Evolutionary conservation across 768 basidiomycete genomes (phyloP).

Genomic region (Cyathus striatus): DNA sequence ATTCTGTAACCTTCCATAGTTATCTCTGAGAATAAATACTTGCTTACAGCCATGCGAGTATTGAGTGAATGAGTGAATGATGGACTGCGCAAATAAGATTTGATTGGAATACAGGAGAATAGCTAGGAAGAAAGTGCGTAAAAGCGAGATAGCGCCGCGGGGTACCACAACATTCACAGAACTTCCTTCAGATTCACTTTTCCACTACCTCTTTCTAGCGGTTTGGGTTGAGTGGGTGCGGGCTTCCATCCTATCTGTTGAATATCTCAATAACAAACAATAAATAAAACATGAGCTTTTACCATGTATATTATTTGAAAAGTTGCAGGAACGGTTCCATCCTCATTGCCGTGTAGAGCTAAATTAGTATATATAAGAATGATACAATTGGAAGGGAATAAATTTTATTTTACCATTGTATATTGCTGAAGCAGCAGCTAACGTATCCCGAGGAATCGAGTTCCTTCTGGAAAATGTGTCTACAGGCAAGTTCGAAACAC

Average conservation of each 20-base stretch:
- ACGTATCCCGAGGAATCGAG: slow-evolving; percentile 75
- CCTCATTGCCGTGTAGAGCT: slow-evolving; percentile 84
- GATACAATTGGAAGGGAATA: not conserved
- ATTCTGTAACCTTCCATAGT: no score
- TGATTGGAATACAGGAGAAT: no score
- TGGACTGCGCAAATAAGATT: no score
- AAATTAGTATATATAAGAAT: slow-evolving; percentile 5
- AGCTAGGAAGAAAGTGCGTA: no score
- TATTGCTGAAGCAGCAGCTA: slow-evolving; percentile 88
- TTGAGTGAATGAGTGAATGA: no score
- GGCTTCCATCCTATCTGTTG: slow-evolving; percentile 44
- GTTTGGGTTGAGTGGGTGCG: slow-evolving; percentile 35
- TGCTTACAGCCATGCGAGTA: no score
- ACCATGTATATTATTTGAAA: slow-evolving; percentile 97
- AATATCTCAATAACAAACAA: slow-evolving; percentile 3
- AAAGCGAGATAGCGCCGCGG: no score
- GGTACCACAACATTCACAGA: slow-evolving; percentile 19
- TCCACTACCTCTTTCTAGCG: slow-evolving; percentile 40
- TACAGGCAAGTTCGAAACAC: not conserved
- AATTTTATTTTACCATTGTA: slow-evolving; percentile 95
- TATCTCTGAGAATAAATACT: no score
- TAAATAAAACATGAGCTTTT: no score
- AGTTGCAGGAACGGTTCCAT: slow-evolving; percentile 87
- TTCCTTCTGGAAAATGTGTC: slow-evolving; percentile 46
- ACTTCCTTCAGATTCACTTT: slow-evolving; percentile 38